A percentile compares a stretch with the other conserved stretches of the same genome.
These are phyloP conservation scores for Glycyrrhiza uralensis DNA, from an alignment of 306 rosid species.

Conservation along the genomic window DNA sequence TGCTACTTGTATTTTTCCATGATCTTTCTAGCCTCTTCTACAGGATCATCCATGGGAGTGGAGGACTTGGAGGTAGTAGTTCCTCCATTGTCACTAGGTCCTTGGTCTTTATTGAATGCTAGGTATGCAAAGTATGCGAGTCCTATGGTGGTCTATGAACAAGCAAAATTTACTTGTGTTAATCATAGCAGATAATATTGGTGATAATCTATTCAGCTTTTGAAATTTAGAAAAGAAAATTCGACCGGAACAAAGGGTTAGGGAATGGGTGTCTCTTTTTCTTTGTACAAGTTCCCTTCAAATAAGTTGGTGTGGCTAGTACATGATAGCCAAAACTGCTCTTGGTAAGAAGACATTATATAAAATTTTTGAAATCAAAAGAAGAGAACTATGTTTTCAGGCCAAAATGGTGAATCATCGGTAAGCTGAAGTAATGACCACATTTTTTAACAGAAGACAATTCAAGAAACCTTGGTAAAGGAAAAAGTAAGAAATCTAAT, in stretches of 20 bases:
- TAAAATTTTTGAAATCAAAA: not conserved
- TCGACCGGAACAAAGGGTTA: not conserved
- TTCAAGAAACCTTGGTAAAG: not conserved
- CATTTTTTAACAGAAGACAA: not conserved
- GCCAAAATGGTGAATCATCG: not conserved
- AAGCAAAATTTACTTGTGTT: slow-evolving; percentile 19
- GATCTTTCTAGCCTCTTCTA: slow-evolving; percentile 85
- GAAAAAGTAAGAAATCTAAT: not conserved
- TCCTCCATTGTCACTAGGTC: slow-evolving; percentile 44
- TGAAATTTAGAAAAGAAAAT: too few species aligned
- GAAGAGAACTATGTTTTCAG: not conserved
- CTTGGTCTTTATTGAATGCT: slow-evolving; percentile 80
- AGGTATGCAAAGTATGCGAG: slow-evolving; percentile 73
- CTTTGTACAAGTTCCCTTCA: not conserved
- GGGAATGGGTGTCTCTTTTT: not conserved
- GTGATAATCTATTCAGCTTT: not conserved
- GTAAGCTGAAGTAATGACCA: not conserved
- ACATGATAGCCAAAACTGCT: not conserved
- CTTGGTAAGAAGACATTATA: not conserved
- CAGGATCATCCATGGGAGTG: slow-evolving; percentile 56
- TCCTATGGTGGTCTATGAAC: slow-evolving; percentile 78
- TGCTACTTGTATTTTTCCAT: slow-evolving; percentile 93
- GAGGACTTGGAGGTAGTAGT: slow-evolving; percentile 24
- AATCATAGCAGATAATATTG: not conserved
- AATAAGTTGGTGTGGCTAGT: not conserved